phyloP scores from a whole-genome alignment of 192 early-diverging fungal species.

The Entrophospora sp. region DNA sequence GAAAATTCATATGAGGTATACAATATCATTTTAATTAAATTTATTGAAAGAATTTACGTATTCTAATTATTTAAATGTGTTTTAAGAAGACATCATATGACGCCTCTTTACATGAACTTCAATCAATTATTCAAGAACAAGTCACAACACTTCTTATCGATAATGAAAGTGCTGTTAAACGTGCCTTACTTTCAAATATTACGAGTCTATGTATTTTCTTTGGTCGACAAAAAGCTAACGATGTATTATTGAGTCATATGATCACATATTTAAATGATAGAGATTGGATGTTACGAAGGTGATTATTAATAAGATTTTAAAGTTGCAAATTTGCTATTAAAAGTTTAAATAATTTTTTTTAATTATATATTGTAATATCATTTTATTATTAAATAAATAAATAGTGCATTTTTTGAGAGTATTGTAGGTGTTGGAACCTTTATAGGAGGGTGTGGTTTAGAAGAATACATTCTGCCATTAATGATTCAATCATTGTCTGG shows the following conservation, averaged over 20 bases:
- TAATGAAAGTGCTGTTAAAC: slow-evolving; percentile 67
- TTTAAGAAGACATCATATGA: slow-evolving; percentile 72
- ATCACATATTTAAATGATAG: slow-evolving; percentile 95
- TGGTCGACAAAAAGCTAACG: slow-evolving; percentile 71
- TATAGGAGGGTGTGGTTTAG: slow-evolving; percentile 76
- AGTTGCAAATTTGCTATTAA: background rate
- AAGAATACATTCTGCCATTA: slow-evolving; percentile 89
- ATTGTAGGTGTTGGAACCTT: slow-evolving; percentile 84
- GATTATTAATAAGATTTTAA: background rate
- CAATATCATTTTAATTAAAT: background rate
- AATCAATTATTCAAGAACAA: slow-evolving; percentile 72
- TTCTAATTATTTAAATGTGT: no score
- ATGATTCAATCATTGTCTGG: slow-evolving; percentile 78
- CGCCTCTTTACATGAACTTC: slow-evolving; percentile 61
- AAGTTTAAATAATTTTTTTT: background rate
- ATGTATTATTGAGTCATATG: slow-evolving; percentile 81
- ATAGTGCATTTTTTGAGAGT: slow-evolving; percentile 88
- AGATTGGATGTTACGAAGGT: slow-evolving; percentile 90
- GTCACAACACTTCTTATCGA: slow-evolving; percentile 76
- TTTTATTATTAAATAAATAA: background rate
- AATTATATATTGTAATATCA: background rate
- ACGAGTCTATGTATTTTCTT: slow-evolving; percentile 75
- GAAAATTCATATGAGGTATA: slow-evolving; percentile 34
- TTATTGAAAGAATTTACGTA: no score
- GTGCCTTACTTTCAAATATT: slow-evolving; percentile 76